Base-by-base conservation (phyloP, 306 rosid genomes). In the Sophora flavescens region DNA sequence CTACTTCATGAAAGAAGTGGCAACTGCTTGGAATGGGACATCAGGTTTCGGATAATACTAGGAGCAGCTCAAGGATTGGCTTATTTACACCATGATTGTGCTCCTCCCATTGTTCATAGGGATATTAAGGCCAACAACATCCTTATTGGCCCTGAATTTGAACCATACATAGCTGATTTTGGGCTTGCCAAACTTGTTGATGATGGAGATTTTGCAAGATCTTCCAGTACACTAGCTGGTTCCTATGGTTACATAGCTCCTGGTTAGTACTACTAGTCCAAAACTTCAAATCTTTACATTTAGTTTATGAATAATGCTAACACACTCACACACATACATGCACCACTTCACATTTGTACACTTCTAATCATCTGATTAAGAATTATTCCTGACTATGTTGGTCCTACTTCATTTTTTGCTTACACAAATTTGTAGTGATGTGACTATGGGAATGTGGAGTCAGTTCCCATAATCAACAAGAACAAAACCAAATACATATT, bases 221-320 rank as follows among this genome's bases (percentile, higher is more conserved):
- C 98, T 26, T 87, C 96, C 39, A 89, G 88, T 70, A 91, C 92
- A 0, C 87, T 93, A 0, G 98, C 97, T 6, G 98, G 98, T 41
- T 93, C 98, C 78, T 93, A 91, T 75, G 98, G 98, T 59, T 93
- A 93, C 77, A 93, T 93, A 50, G 98, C 98, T 78, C 98, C 98
- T 28, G 98, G 98, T 91, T 17, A 80, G 89, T 75, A 70, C 67
- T 52, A 33, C 67, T 68, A 48, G 11, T 68, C 62, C 76, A 73
- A 71, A 47, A 54, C 30, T 64, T 52, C 61, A 75, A 54, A 38
- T 78, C 30, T 45, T 33, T 13, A 15, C 36, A 5, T 66, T 6
- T 54, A 18, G 17, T 63, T 30, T 65, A 9, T 44, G 50, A 44
- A 44, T 44, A 9, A 44, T 44, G 50, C n/a, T 44, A 44, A 44